A percentile compares a stretch with the other conserved stretches of the same genome.
phyloP scores from a whole-genome alignment of 352 stramenopile species.

The Globisporangium sylvaticum region DNA sequence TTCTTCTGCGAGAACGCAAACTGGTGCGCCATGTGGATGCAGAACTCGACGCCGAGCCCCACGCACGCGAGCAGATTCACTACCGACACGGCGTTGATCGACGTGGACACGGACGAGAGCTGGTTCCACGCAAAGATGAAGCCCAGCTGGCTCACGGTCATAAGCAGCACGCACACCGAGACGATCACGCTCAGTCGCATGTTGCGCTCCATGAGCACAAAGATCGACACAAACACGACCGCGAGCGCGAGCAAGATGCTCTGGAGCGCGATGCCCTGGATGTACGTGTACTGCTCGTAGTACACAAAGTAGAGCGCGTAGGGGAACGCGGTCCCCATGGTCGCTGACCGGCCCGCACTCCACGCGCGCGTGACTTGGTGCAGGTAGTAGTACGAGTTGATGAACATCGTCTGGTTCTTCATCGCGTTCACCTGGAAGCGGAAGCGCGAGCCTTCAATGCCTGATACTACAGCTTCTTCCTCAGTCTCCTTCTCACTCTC shows the following conservation, averaged over 20 bases:
- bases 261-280: slow-evolving; percentile 85
- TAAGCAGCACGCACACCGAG: slow-evolving; percentile 72
- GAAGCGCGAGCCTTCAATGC: slow-evolving; percentile 74
- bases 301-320: slow-evolving; percentile 91
- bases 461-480: slow-evolving; percentile 13
- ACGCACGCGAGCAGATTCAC: slow-evolving; percentile 88
- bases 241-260: slow-evolving; percentile 78
- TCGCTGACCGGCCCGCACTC: slow-evolving; percentile 16
- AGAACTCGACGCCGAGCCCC: slow-evolving; percentile 89
- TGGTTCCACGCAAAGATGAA: slow-evolving; percentile 84
- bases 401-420: slow-evolving; percentile 85
- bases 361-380: slow-evolving; percentile 47
- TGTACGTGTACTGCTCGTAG: slow-evolving; percentile 92
- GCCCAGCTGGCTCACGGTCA: slow-evolving; percentile 72
- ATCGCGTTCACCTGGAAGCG: slow-evolving; percentile 86
- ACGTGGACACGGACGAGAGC: slow-evolving; percentile 46
- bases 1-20: slow-evolving; percentile 67
- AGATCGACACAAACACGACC: slow-evolving; percentile 75
- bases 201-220: slow-evolving; percentile 72
- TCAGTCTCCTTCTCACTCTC: background rate
- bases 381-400: slow-evolving; percentile 90
- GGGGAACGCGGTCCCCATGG: slow-evolving; percentile 52
- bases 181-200: slow-evolving; percentile 64
- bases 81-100: slow-evolving; percentile 89
- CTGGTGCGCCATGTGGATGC: slow-evolving; percentile 81